Evolutionary conservation across 768 basidiomycete genomes (phyloP).

Genomic region (Suillus occidentalis): DNA sequence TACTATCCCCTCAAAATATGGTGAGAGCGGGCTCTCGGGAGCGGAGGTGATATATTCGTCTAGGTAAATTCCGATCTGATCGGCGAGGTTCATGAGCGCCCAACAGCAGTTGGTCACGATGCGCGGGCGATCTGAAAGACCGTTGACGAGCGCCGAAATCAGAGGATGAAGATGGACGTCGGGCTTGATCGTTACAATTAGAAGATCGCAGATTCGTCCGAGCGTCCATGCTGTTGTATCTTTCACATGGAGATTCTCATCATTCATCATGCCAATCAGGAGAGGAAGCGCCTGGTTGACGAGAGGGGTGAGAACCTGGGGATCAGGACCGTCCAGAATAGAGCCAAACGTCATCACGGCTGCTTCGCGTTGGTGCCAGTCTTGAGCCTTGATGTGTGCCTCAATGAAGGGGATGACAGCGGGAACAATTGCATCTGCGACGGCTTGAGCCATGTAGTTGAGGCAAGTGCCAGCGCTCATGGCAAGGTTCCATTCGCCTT

Average conservation of each 20-base stretch:
- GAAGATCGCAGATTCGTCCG: conserved; percentile 89
- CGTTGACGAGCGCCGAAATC: conserved; percentile 78
- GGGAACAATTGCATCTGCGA: conserved; percentile 87
- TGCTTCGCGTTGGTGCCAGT: conserved; percentile 96
- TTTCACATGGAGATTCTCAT: conserved; percentile 82
- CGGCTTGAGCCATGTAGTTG: conserved; percentile 83
- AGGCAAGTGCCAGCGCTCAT: conserved; percentile 97
- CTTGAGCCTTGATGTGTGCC: conserved; percentile 84
- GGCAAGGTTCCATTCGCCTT: conserved; percentile 98
- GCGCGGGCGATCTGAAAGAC: conserved; percentile 76
- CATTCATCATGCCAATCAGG: conserved; percentile 94
- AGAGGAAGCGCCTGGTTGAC: conserved; percentile 93
- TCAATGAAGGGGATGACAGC: conserved; percentile 98
- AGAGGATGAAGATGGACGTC: conserved; percentile 86
- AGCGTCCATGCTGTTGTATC: conserved; percentile 99
- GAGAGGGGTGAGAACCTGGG: conserved; percentile 80
- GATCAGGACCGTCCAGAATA: conserved; percentile 95
- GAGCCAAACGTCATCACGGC: conserved; percentile 99
- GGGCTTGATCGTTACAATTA: conserved; percentile 83
- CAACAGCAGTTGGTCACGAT: conserved; percentile 95
- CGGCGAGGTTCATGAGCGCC: conserved; percentile 93
- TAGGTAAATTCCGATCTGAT: conserved; percentile 79
- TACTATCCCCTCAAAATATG: conserved; percentile 87
- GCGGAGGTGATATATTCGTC: conserved; percentile 53
- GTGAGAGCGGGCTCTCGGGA: conserved; percentile 66